phyloP scores from a whole-genome alignment of 208 protist species.

The Trypanosoma mega region DNA sequence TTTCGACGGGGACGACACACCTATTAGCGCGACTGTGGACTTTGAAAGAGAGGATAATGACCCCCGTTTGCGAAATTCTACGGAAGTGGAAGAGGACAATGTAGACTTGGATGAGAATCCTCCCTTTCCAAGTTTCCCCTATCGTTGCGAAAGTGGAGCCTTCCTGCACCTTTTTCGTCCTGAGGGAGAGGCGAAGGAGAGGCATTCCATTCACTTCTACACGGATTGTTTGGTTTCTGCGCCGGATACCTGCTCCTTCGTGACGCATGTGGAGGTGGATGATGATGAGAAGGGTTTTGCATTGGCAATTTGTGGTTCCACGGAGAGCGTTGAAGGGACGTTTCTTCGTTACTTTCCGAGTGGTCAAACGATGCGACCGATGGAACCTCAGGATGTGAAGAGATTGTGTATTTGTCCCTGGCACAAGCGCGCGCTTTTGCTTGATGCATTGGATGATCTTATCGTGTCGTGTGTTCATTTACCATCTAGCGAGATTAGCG shows the following conservation, averaged over 20 bases:
- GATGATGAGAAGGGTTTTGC: conserved; percentile 25
- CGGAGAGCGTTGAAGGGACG: conserved; percentile 13
- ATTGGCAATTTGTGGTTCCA: conserved; percentile 16
- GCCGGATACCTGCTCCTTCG: conserved; percentile 15
- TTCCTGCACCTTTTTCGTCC: conserved; percentile 23
- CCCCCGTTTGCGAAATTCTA: too few species aligned
- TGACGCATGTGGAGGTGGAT: conserved; percentile 25
- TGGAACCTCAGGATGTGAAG: conserved; percentile 8
- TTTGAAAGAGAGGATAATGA: too few species aligned
- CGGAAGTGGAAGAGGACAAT: conserved; percentile 4
- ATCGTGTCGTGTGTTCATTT: conserved; percentile 24
- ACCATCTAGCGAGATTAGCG: conserved; percentile 11
- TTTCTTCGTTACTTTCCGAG: conserved; percentile 27
- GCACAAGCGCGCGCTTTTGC: conserved; percentile 21
- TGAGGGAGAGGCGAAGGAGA: background rate
- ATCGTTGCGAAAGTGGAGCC: conserved; percentile 8
- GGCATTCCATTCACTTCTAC: conserved; percentile 18
- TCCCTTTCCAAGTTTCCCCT: conserved; percentile 9
- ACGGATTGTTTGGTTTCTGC: conserved; percentile 12
- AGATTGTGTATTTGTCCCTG: conserved; percentile 24
- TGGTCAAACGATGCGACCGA: conserved; percentile 23
- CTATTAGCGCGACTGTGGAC: too few species aligned
- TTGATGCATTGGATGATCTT: conserved; percentile 18
- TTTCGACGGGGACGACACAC: too few species aligned
- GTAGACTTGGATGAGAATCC: conserved; percentile 10